A percentile compares a stretch with the other conserved stretches of the same genome.
phyloP scores from a whole-genome alignment of 2,329 filamentous ascomycete genomes.

The Colletotrichum scovillei region DNA sequence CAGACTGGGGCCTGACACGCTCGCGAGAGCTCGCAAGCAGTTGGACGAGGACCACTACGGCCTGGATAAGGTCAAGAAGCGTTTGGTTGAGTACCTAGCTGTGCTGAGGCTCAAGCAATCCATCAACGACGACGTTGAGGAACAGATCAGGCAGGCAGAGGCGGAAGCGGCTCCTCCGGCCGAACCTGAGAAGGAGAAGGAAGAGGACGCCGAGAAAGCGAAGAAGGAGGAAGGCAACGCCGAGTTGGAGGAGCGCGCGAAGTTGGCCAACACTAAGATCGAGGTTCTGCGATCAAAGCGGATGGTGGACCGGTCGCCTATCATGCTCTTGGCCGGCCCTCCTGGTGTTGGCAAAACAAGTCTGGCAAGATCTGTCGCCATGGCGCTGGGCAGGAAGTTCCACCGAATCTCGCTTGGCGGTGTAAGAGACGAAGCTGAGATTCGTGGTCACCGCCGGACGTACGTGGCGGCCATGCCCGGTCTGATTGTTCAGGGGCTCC shows the following conservation, averaged over 20 bases:
- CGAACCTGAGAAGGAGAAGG: constrained; percentile 38
- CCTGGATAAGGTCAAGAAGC: constrained; percentile 96
- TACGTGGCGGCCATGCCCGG: constrained; percentile 99
- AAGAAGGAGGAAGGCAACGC: constrained; percentile 44
- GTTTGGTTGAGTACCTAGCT: constrained; percentile 92
- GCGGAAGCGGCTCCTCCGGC: constrained; percentile 57
- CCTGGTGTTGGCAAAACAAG: constrained; percentile 97
- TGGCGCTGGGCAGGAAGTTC: constrained; percentile 92
- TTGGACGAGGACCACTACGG: constrained; percentile 97
- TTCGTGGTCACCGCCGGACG: constrained; percentile 91
- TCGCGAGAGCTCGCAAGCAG: constrained; percentile 85
- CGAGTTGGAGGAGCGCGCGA: constrained; percentile 46
- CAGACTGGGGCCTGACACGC: constrained; percentile 82
- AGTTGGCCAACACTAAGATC: constrained; percentile 70
- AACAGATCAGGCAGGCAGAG: constrained; percentile 77
- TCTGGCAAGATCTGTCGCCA: constrained; percentile 91
- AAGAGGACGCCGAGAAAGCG: constrained; percentile 40
- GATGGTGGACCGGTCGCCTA: constrained; percentile 95
- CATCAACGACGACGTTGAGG: constrained; percentile 84
- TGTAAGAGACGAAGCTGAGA: constrained; percentile 96
- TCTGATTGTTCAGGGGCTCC: constrained; percentile 89
- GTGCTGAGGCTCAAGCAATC: constrained; percentile 96
- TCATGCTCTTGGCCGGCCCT: constrained; percentile 90
- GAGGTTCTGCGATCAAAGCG: constrained; percentile 83
- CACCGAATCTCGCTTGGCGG: constrained; percentile 96